Evolutionary conservation across 2,329 filamentous ascomycete genomes (phyloP).

Genomic region (Penicillium sp.): DNA sequence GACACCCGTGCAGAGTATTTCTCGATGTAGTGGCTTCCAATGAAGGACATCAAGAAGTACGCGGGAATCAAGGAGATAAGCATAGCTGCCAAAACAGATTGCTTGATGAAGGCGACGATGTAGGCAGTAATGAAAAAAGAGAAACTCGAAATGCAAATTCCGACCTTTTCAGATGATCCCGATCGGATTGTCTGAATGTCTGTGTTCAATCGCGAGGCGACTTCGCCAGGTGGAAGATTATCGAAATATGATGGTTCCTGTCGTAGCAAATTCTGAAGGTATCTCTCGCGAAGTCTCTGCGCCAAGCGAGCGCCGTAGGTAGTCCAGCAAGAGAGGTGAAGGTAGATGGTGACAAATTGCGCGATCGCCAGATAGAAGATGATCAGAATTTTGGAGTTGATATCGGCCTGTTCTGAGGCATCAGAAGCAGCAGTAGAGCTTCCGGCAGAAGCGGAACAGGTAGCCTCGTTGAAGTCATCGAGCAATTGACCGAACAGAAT

Average conservation of each 20-base stretch:
- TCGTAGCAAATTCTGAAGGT: conserved; percentile 61
- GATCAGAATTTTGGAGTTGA: conserved; percentile 61
- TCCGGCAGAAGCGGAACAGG: conserved; percentile 20
- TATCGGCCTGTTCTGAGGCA: conserved; percentile 26
- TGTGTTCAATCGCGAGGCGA: conserved; percentile 65
- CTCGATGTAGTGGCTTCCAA: conserved; percentile 60
- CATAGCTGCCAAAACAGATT: conserved; percentile 66
- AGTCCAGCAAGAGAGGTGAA: conserved; percentile 67
- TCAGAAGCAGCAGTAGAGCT: conserved; percentile 19
- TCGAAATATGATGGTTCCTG: conserved; percentile 70
- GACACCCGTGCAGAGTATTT: conserved; percentile 56
- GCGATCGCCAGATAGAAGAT: conserved; percentile 68
- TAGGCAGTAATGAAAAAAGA: conserved; percentile 72
- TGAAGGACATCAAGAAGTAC: conserved; percentile 62
- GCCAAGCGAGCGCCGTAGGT: conserved; percentile 67
- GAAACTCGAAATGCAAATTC: conserved; percentile 64
- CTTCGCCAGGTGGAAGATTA: conserved; percentile 64
- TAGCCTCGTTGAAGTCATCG: conserved; percentile 43
- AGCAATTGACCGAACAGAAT: conserved; percentile 47
- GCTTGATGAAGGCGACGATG: conserved; percentile 68
- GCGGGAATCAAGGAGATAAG: conserved; percentile 66
- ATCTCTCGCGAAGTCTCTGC: conserved; percentile 64
- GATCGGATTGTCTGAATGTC: conserved; percentile 70
- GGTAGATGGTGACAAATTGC: conserved; percentile 67
- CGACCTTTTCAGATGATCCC: conserved; percentile 73